phyloP scores from a whole-genome alignment of 2,329 filamentous ascomycete genomes.

The Dactylellina sp. region DNA sequence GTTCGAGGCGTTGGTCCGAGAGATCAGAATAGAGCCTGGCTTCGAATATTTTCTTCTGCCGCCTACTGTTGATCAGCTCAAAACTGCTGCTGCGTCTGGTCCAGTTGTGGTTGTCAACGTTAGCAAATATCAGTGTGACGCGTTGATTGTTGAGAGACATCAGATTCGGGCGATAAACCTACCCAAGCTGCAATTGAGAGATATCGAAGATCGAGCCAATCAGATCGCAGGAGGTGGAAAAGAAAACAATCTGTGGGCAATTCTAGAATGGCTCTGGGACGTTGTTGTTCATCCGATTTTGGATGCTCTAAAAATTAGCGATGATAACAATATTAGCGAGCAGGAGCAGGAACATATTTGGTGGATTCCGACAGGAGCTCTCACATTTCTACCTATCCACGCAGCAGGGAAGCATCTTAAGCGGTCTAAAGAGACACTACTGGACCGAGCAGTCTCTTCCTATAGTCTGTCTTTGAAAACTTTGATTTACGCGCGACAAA shows the following conservation, averaged over 20 bases:
- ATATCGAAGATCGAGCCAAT: conserved; percentile 3
- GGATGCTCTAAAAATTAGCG: conserved; percentile 58
- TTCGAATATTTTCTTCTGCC: conserved; percentile 61
- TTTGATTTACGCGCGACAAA: conserved; percentile 60
- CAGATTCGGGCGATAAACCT: neutral
- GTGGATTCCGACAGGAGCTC: conserved; percentile 62
- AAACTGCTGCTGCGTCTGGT: conserved; percentile 57
- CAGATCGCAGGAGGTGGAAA: conserved; percentile 40
- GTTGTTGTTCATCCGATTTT: conserved; percentile 60
- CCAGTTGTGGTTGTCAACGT: conserved; percentile 62
- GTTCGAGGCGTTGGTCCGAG: conserved; percentile 13
- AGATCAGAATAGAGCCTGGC: conserved; percentile 56
- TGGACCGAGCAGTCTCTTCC: conserved; percentile 64
- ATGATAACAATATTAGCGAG: conserved; percentile 35
- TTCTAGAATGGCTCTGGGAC: conserved; percentile 62
- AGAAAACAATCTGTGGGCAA: conserved; percentile 13
- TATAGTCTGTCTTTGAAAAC: conserved; percentile 63
- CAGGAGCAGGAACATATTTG: conserved; percentile 59
- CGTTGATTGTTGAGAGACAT: conserved; percentile 17
- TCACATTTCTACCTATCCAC: conserved; percentile 62
- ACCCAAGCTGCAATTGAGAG: neutral
- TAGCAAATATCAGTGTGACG: conserved; percentile 36
- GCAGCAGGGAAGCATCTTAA: conserved; percentile 62
- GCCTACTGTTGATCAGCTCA: conserved; percentile 57
- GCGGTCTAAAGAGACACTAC: conserved; percentile 56